Evolutionary conservation across 177 flowering plant species (phyloP).

Genomic region (Tripterygium wilfordii): DNA sequence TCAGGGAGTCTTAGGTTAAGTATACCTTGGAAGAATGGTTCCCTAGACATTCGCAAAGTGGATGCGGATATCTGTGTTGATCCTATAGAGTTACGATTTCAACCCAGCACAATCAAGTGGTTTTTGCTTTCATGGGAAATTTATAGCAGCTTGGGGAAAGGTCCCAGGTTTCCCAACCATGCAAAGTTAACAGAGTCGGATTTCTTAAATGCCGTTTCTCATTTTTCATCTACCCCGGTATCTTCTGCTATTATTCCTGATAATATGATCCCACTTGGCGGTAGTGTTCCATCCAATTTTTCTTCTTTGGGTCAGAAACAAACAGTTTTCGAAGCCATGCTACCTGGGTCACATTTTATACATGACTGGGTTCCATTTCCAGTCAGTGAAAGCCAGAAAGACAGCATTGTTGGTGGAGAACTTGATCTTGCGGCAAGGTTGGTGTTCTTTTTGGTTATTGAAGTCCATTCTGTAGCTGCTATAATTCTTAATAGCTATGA

Average conservation of each 20-base stretch:
- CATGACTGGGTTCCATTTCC: slow-evolving; percentile 75
- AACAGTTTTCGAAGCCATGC: slow-evolving; percentile 23
- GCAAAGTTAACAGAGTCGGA: slow-evolving; percentile 26
- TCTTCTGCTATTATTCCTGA: slow-evolving; percentile 26
- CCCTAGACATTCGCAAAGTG: slow-evolving; percentile 68
- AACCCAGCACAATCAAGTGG: slow-evolving; percentile 67
- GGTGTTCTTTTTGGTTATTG: slow-evolving; percentile 11
- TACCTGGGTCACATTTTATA: slow-evolving; percentile 64
- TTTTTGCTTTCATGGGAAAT: slow-evolving; percentile 51
- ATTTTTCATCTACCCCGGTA: slow-evolving; percentile 22
- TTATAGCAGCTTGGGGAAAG: slow-evolving; percentile 22
- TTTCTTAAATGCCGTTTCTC: slow-evolving; percentile 29
- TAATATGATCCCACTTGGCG: slow-evolving; percentile 17
- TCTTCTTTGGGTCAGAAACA: slow-evolving; percentile 26
- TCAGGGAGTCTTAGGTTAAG: slow-evolving; percentile 69
- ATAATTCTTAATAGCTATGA: no score
- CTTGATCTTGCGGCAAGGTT: slow-evolving; percentile 86
- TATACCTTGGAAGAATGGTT: slow-evolving; percentile 94
- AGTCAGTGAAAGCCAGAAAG: slow-evolving; percentile 24
- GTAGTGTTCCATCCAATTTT: slow-evolving; percentile 10
- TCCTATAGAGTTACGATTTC: slow-evolving; percentile 55
- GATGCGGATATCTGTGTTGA: slow-evolving; percentile 69
- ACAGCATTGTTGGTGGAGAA: slow-evolving; percentile 34
- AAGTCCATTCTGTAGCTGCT: neutral
- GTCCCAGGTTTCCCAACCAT: slow-evolving; percentile 11